Conservation (phyloP, 2,329 filamentous ascomycete species). For the Ascochyta rabiei region DNA sequence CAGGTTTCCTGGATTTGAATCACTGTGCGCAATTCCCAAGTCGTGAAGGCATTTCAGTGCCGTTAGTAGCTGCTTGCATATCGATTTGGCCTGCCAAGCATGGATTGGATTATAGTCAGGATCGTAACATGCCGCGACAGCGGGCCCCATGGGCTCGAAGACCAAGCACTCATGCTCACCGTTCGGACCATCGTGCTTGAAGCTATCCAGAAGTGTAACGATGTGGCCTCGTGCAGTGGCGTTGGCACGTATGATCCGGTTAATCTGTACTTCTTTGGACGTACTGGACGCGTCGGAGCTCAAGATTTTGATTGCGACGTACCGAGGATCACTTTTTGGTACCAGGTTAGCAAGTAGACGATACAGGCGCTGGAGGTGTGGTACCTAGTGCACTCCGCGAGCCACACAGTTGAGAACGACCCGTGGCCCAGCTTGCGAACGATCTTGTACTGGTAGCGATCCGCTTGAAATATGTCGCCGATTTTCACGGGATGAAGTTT, state of each 20-base stretch:
- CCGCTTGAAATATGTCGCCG: constrained; percentile 17
- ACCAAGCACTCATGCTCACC: constrained; percentile 16
- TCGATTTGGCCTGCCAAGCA: constrained; percentile 13
- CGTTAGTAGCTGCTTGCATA: constrained; percentile 14
- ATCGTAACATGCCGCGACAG: constrained; percentile 5
- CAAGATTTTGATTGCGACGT: constrained; percentile 19
- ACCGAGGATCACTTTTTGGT: constrained; percentile 8
- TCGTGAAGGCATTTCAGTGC: constrained; percentile 14
- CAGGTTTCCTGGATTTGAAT: constrained; percentile 15
- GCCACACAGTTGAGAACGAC: constrained; percentile 25
- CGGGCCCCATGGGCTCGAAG: constrained; percentile 15
- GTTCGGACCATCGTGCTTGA: constrained; percentile 14
- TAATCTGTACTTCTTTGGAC: constrained; percentile 14
- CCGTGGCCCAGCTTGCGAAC: constrained; percentile 26
- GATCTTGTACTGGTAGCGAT: constrained; percentile 16
- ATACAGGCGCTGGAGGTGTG: constrained; percentile 3
- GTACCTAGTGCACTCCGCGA: constrained; percentile 17
- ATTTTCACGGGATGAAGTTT: constrained; percentile 19
- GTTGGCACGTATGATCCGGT: constrained; percentile 6
- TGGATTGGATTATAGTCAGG: constrained; percentile 13
- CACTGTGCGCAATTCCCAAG: constrained; percentile 14
- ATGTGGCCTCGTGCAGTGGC: constrained; percentile 9
- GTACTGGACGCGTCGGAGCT: constrained; percentile 7
- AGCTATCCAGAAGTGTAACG: constrained; percentile 8
- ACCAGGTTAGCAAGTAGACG: constrained; percentile 8